phyloP scores from a whole-genome alignment of 768 basidiomycete genomes.

The Psilocybe cubensis region DNA sequence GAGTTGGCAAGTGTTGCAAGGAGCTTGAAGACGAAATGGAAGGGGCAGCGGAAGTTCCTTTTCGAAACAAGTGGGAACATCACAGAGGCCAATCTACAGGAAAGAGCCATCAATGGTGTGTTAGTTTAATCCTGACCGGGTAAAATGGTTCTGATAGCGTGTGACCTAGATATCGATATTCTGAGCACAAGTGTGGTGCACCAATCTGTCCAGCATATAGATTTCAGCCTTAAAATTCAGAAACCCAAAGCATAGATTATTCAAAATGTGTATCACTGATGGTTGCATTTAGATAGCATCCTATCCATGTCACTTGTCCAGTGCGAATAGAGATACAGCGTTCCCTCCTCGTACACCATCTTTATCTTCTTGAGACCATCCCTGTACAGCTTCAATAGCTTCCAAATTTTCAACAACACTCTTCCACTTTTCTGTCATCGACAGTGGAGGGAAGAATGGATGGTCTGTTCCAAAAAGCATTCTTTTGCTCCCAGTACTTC shows the following conservation, averaged over 20 bases:
- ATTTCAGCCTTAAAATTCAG: slow-evolving; percentile 97
- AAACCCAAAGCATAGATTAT: slow-evolving; percentile 41
- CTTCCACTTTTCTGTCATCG: slow-evolving; percentile 71
- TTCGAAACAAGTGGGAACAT: slow-evolving; percentile 96
- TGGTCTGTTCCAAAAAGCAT: slow-evolving; percentile 89
- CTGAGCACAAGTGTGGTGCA: slow-evolving; percentile 90
- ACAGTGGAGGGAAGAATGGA: slow-evolving; percentile 88
- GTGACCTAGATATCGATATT: slow-evolving; percentile 86
- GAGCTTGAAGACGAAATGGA: slow-evolving; percentile 79
- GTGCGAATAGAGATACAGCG: slow-evolving; percentile 70
- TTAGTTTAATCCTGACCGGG: neutral
- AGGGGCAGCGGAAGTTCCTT: slow-evolving; percentile 78
- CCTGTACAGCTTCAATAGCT: slow-evolving; percentile 69
- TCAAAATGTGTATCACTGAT: neutral
- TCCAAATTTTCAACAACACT: slow-evolving; percentile 87
- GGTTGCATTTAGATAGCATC: slow-evolving; percentile 4
- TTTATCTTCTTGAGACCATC: slow-evolving; percentile 64
- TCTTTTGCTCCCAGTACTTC: slow-evolving; percentile 54
- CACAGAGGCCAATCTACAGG: slow-evolving; percentile 83
- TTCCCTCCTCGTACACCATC: slow-evolving; percentile 72
- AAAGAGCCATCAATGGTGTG: slow-evolving; percentile 82
- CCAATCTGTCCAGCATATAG: slow-evolving; percentile 91
- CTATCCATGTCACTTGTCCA: slow-evolving; percentile 31
- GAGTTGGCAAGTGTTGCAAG: slow-evolving; percentile 70
- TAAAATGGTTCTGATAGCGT: neutral